A percentile compares a stretch with the other conserved stretches of the same genome.
Conservation (phyloP, 306 rosid genomes). For the Carpinus viminea region DNA sequence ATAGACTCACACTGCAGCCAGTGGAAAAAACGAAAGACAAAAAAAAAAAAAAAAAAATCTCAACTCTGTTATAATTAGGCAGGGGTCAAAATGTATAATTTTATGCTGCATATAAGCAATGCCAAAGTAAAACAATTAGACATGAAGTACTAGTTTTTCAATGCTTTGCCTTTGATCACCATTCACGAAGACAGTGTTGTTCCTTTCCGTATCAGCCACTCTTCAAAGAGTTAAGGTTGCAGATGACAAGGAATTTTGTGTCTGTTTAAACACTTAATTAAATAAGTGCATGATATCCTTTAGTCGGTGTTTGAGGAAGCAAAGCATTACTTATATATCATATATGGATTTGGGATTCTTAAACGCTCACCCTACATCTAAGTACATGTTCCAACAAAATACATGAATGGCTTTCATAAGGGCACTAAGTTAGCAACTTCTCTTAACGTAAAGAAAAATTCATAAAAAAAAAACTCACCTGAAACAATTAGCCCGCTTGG, state of each 20-base stretch:
- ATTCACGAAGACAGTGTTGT: neutral
- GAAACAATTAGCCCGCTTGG: no score
- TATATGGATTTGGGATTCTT: neutral
- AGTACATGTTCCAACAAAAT: neutral
- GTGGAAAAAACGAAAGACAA: no score
- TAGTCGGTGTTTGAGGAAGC: neutral
- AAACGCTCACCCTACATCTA: neutral
- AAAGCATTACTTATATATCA: neutral
- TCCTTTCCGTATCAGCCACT: conserved; percentile 8
- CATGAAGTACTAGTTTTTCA: neutral
- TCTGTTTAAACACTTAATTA: neutral
- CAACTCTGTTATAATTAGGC: no score
- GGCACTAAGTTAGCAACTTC: no score
- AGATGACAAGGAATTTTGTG: neutral
- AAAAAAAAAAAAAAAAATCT: neutral
- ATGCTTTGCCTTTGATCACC: neutral
- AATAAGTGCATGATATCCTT: neutral
- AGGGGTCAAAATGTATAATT: no score
- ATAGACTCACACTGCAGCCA: no score
- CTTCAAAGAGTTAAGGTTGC: neutral
- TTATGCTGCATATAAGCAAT: neutral
- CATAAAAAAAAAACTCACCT: no score
- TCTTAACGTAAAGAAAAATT: no score
- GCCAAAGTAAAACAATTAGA: neutral
- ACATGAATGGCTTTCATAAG: no score